Conservation (phyloP, 2,329 filamentous ascomycete genomes). For the Fusarium musae region DNA sequence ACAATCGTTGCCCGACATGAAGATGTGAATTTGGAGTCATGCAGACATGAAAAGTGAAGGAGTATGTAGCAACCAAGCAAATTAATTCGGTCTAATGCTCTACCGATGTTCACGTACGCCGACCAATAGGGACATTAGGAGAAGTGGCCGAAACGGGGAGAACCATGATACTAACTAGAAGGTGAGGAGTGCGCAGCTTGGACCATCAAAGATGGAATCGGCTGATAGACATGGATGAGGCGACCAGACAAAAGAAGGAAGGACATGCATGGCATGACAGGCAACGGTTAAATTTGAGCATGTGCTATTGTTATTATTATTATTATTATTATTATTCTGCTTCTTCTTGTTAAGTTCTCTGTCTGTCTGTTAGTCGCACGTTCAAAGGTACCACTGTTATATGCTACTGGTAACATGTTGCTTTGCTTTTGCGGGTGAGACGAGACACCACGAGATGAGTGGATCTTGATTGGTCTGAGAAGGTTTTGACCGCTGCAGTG, state of each 20-base stretch:
- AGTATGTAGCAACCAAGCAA: not conserved
- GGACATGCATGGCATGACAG: not conserved
- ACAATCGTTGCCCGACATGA: conserved; percentile 18
- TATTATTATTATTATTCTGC: not conserved
- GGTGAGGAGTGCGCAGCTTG: not conserved
- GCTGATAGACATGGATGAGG: not conserved
- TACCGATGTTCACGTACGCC: conserved; percentile 9
- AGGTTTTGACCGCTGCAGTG: conserved; percentile 11
- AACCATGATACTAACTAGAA: not conserved
- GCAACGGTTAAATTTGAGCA: not conserved
- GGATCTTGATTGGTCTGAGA: conserved; percentile 25
- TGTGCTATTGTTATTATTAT: not conserved
- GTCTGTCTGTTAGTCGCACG: not conserved
- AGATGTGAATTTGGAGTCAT: conserved; percentile 31
- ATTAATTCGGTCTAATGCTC: conserved; percentile 15
- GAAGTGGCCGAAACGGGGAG: not conserved
- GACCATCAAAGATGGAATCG: conserved; percentile 6
- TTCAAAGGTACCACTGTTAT: not conserved
- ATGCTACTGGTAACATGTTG: not conserved
- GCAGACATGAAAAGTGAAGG: not conserved
- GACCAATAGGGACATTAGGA: conserved; percentile 8
- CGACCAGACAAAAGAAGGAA: not conserved
- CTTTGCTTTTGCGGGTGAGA: conserved; percentile 23
- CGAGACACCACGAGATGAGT: conserved; percentile 40
- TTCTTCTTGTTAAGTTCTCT: not conserved